Evolutionary conservation across 225 moss, liverwort and hornwort genomes (phyloP).

Genomic region (Ulota crispa): DNA sequence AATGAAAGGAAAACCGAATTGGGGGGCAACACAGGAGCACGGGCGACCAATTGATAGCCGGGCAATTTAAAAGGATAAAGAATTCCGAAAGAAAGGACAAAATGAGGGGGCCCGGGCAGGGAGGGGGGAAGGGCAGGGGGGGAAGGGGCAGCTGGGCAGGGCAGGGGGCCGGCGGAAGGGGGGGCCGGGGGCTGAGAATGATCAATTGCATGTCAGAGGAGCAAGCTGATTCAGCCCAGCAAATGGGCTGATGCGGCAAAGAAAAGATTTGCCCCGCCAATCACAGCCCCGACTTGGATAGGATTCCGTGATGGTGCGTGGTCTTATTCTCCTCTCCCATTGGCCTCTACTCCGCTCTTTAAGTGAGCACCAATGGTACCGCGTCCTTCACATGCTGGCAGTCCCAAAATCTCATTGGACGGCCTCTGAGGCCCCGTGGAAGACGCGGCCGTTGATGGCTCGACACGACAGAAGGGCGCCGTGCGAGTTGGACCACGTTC

Average conservation of each 20-base stretch:
- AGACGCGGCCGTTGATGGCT: not conserved
- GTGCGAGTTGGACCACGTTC: not conserved
- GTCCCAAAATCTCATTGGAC: not conserved
- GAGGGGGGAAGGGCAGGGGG: too few relatives aligned
- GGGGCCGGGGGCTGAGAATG: not conserved
- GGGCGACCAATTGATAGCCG: not conserved
- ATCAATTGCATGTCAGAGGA: not conserved
- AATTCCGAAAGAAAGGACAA: not conserved
- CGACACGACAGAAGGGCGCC: not conserved
- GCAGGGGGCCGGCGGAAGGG: too few relatives aligned
- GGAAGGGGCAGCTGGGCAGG: too few relatives aligned
- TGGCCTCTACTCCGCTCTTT: not conserved
- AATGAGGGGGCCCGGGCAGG: not conserved
- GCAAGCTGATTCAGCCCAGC: not conserved
- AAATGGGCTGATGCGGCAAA: conserved; percentile 19
- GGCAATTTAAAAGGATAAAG: not conserved
- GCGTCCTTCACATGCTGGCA: not conserved
- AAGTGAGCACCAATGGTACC: not conserved
- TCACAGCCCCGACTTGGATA: not conserved
- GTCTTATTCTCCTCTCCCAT: not conserved
- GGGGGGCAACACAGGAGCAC: not conserved
- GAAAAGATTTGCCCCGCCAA: conserved; percentile 17
- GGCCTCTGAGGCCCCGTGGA: rapidly evolving
- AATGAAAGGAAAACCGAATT: too few relatives aligned
- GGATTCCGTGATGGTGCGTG: conserved; percentile 1